Evolutionary conservation across 2,329 filamentous ascomycete species (phyloP).

Genomic region (Phoma sp.): DNA sequence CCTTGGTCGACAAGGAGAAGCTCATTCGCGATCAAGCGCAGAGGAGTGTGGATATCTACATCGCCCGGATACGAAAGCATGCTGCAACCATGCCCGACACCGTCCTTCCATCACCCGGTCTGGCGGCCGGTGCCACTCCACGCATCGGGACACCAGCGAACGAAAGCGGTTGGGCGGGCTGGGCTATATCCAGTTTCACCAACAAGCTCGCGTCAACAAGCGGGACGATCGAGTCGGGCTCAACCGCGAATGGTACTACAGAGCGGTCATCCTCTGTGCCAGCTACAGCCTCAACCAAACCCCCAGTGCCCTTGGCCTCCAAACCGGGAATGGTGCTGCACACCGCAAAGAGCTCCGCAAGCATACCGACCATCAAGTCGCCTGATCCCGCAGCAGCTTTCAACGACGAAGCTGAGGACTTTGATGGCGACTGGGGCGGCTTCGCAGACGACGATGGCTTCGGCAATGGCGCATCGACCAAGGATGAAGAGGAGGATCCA

Average conservation of each 20-base stretch:
- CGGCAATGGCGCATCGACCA: slow-evolving; percentile 5
- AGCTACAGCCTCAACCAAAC: slow-evolving; percentile 57
- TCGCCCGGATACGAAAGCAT: slow-evolving; percentile 82
- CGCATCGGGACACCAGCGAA: slow-evolving; percentile 82
- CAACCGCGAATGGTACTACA: slow-evolving; percentile 46
- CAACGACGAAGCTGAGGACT: slow-evolving; percentile 61
- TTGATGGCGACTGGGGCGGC: slow-evolving; percentile 77
- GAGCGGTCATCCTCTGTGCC: slow-evolving; percentile 60
- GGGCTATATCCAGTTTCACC: slow-evolving; percentile 98
- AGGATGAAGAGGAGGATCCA: slow-evolving; percentile 62
- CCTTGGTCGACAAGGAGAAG: slow-evolving; percentile 94
- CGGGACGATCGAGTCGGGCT: slow-evolving; percentile 77
- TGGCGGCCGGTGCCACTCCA: slow-evolving; percentile 63
- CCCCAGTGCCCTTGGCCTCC: slow-evolving; percentile 54
- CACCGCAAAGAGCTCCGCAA: slow-evolving; percentile 34
- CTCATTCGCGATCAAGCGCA: slow-evolving; percentile 88
- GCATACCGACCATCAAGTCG: slow-evolving; percentile 38
- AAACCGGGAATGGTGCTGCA: slow-evolving; percentile 42
- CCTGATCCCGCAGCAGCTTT: slow-evolving; percentile 60
- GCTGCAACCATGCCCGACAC: slow-evolving; percentile 81
- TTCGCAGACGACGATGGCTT: slow-evolving; percentile 64
- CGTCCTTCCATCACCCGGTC: slow-evolving; percentile 69
- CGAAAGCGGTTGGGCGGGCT: slow-evolving; percentile 82
- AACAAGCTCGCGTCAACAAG: slow-evolving; percentile 87
- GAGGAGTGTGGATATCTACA: slow-evolving; percentile 86